These are phyloP conservation scores for Russula brevipes DNA, from an alignment of 768 basidiomycete genomes.

Conservation along the genomic window DNA sequence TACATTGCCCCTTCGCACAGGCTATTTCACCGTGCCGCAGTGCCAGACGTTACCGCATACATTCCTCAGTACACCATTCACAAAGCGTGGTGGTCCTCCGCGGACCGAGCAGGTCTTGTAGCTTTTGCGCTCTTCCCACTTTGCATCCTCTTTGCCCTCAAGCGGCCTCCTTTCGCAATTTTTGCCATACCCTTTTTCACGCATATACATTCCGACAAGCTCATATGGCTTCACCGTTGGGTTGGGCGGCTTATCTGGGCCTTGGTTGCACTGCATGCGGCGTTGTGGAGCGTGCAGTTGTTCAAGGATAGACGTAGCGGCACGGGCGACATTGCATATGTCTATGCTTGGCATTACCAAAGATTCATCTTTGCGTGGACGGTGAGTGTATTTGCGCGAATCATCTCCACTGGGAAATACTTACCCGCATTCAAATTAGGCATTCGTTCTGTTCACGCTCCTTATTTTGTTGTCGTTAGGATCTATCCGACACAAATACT, in stretches of 20 bases:
- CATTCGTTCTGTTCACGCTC: constrained; percentile 49
- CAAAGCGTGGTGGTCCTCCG: constrained; percentile 69
- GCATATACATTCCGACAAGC: constrained; percentile 71
- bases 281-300: constrained; percentile 66
- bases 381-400: constrained; percentile 34
- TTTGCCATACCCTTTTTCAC: constrained; percentile 57
- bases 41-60: constrained; percentile 35
- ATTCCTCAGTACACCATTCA: constrained; percentile 54
- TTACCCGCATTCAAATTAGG: constrained; percentile 35
- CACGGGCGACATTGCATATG: constrained; percentile 41
- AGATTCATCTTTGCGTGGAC: constrained; percentile 61
- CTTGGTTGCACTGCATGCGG: constrained; percentile 54
- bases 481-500: constrained; percentile 48
- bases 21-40: constrained; percentile 32
- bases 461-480: constrained; percentile 48
- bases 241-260: constrained; percentile 65
- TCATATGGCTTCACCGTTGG: constrained; percentile 68
- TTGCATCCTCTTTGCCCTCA: constrained; percentile 65
- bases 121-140: constrained; percentile 70
- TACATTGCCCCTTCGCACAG: constrained; percentile 51
- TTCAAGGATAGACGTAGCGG: constrained; percentile 42
- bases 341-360: constrained; percentile 52
- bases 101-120: constrained; percentile 61
- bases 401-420: background rate
- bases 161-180: constrained; percentile 64